Evolutionary conservation across 345 rosid genomes (phyloP).

Genomic region (Hevea brasiliensis): DNA sequence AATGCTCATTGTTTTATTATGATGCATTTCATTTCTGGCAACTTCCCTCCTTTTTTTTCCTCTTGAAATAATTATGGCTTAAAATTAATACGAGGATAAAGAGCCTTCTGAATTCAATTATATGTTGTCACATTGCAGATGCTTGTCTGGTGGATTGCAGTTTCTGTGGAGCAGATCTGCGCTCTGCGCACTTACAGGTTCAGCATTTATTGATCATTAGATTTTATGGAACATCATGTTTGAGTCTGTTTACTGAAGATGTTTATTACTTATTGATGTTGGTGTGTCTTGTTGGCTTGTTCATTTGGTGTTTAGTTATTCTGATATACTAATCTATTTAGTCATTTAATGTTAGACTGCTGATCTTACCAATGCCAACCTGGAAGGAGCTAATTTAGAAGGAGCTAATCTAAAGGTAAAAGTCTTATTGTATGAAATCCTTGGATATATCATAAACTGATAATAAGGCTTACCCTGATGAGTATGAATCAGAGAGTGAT

Average conservation of each 20-base stretch:
- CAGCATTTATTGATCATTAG: neutral
- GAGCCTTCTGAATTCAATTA: conserved; percentile 1
- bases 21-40: neutral
- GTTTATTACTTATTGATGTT: neutral
- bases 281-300: neutral
- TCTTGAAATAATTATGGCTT: neutral
- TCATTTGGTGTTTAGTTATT: neutral
- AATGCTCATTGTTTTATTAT: neutral
- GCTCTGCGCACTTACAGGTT: conserved; percentile 93
- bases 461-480: neutral
- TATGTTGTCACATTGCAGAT: conserved; percentile 50
- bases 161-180: conserved; percentile 86
- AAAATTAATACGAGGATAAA: neutral
- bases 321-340: conserved; percentile 3
- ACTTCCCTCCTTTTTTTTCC: neutral
- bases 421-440: neutral
- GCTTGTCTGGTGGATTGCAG: conserved; percentile 82
- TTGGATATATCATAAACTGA: neutral
- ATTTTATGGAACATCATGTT: neutral
- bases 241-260: neutral
- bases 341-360: conserved; percentile 55
- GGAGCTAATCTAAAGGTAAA: conserved; percentile 92
- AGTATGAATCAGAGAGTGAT: neutral
- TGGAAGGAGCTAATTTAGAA: conserved; percentile 92
- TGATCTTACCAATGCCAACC: conserved; percentile 89